Conservation (phyloP, 148 eudicot species). For the Cornus kousa region DNA sequence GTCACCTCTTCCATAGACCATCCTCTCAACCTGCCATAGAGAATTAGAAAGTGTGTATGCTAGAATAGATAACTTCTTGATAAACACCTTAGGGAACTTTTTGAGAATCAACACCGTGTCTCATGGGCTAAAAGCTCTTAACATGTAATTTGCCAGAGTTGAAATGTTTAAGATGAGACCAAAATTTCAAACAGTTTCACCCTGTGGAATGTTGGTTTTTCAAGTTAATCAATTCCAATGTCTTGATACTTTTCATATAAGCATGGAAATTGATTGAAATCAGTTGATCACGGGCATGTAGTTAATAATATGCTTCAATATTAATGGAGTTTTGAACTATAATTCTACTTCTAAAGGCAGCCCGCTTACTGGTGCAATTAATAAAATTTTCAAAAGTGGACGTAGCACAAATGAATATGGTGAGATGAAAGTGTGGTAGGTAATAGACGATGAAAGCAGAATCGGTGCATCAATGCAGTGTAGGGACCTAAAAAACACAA, state of each 20-base stretch:
- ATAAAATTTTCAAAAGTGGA: background rate
- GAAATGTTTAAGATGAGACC: background rate
- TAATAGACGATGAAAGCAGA: too few relatives aligned
- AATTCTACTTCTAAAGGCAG: background rate
- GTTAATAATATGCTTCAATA: background rate
- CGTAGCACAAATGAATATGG: too few relatives aligned
- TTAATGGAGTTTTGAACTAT: background rate
- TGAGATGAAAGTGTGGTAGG: too few relatives aligned
- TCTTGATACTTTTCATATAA: background rate
- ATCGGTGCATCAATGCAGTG: too few relatives aligned
- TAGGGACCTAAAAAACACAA: too few relatives aligned
- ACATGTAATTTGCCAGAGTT: background rate
- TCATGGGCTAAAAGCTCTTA: background rate
- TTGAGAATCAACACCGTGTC: background rate
- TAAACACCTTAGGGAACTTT: too few relatives aligned
- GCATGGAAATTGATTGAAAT: background rate
- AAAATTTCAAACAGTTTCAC: background rate
- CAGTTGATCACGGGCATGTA: background rate
- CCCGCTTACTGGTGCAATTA: background rate
- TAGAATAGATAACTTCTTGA: background rate
- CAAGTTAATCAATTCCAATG: background rate
- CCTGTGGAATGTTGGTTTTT: background rate
- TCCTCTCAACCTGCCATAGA: conserved; percentile 16
- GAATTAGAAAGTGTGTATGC: too few relatives aligned
- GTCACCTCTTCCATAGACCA: conserved; percentile 13